Evolutionary conservation across 1,139 yeast species (phyloP).

Genomic region (Lodderomyces margitis): DNA sequence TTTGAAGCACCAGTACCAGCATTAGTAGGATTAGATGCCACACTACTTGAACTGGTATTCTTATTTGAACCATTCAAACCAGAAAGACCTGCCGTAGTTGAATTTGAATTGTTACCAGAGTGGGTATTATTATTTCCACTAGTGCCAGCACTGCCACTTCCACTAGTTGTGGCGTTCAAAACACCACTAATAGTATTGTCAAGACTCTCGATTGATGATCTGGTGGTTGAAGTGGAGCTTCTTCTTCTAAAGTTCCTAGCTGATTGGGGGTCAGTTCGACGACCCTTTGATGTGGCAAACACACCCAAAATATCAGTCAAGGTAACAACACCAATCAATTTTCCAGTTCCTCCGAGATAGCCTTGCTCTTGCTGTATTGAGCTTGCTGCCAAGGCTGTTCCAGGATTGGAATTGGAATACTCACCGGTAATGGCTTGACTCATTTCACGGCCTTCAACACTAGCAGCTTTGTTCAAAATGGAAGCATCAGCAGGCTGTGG

Average conservation of each 20-base stretch:
- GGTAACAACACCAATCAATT: constrained; percentile 84
- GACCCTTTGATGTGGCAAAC: constrained; percentile 70
- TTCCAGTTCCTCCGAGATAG: constrained; percentile 57
- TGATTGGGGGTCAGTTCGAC: constrained; percentile 70
- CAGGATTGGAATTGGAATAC: background rate
- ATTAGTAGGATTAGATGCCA: background rate
- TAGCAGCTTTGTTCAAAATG: constrained; percentile 20
- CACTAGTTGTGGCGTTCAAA: constrained; percentile 2
- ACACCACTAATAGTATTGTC: constrained; percentile 7
- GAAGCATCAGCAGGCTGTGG: constrained; percentile 13
- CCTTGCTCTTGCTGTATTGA: constrained; percentile 20
- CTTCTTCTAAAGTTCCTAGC: constrained; percentile 90
- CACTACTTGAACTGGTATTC: background rate
- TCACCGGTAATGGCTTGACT: background rate
- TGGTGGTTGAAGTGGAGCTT: constrained; percentile 49
- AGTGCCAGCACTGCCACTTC: constrained; percentile 4
- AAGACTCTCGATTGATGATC: constrained; percentile 35
- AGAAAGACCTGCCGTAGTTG: background rate
- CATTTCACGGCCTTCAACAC: constrained; percentile 17
- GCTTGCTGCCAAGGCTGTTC: constrained; percentile 18
- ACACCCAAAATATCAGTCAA: constrained; percentile 83
- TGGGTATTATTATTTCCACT: background rate
- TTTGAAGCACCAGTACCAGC: background rate
- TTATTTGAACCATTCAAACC: background rate
- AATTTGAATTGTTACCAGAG: too few relatives aligned